A percentile compares a stretch with the other conserved stretches of the same genome.
Evolutionary conservation across 768 basidiomycete genomes (phyloP).

Genomic region (Mycena olivaceomarginata): DNA sequence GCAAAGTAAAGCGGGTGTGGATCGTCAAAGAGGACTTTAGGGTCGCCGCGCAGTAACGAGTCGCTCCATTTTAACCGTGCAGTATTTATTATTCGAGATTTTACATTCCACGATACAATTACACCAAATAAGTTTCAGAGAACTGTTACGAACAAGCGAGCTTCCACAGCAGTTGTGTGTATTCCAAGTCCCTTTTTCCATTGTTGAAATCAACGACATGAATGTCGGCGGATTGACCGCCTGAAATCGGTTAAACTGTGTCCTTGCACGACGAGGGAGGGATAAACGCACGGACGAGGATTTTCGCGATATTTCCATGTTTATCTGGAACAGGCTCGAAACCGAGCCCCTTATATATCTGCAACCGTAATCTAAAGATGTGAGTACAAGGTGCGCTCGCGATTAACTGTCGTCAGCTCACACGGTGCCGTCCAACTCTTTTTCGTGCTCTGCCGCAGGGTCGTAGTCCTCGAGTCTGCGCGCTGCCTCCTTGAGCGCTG

Average conservation of each 20-base stretch:
- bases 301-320: constrained; percentile 69
- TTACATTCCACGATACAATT: constrained; percentile 53
- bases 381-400: background rate
- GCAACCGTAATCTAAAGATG: constrained; percentile 74
- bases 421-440: constrained; percentile 81
- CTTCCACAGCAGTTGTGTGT: constrained; percentile 66
- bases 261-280: background rate
- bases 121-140: constrained; percentile 1
- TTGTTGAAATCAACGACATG: constrained; percentile 62
- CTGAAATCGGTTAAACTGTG: constrained; percentile 56
- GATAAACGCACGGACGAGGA: constrained; percentile 79
- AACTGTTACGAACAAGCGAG: constrained; percentile 61
- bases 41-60: constrained; percentile 27
- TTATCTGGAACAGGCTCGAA: constrained; percentile 80
- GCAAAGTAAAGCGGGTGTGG: constrained; percentile 85
- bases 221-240: constrained; percentile 67
- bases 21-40: constrained; percentile 70
- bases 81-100: constrained; percentile 30
- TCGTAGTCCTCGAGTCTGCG: constrained; percentile 79
- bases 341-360: constrained; percentile 82
- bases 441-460: constrained; percentile 82
- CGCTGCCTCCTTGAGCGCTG: constrained; percentile 79
- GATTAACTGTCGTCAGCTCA: constrained; percentile 59
- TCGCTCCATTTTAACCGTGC: background rate
- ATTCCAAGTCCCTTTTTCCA: constrained; percentile 58